Base-by-base conservation (phyloP, 1,284 basidiomycete species). In the Ceratobasidium sp. region DNA sequence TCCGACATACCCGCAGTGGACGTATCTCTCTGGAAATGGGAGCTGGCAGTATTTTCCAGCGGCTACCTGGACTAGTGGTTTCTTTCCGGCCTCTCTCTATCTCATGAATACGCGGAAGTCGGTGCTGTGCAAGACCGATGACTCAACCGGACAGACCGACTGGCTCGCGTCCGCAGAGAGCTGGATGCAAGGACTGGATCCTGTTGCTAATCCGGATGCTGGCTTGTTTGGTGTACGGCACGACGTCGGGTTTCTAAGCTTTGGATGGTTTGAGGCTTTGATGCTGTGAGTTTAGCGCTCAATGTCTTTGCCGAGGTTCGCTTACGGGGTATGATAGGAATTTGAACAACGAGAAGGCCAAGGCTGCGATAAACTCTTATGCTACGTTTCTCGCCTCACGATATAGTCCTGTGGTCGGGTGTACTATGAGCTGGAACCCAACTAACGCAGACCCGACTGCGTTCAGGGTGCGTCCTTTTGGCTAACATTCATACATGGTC, bases 241-340 rank as follows among this genome's bases (percentile, higher is more conserved):
- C 78, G 91, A 93, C 80, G 88, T 91, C 29, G 91, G 90, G 3
- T 92, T 92, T 81, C 80, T 92, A 71, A 90, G 89, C 80, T 89
- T 86, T 77, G 89, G 90, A 0, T 92, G 91, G 78, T 82, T 87
- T 54, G 85, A 88, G 74, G 88, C 89, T 76, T 79, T 89, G 29
- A 77, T 74, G 19, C 75, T 89, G 87, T 79, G 75, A 56, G 78
- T 69, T 11, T n/a, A 11, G n/a, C 15, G 19, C 47, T 50, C 44
- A 41, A 7, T n/a, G 17, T 17, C 50, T 11, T 44, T 11, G 22
- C 29, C 36, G 27, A n/a, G 29, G n/a, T 22, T 27, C 29, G 53
- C 53, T 64, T 59, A 27, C 27, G 0, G 7, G 47, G 14, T 29
- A 22, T 36, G 29, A 14, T 69, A 86, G 86, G 29, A 81, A 85